Evolutionary conservation across 495 filamentous ascomycete species (phyloP).

Genomic region (Penicillium macrosclerotiorum): DNA sequence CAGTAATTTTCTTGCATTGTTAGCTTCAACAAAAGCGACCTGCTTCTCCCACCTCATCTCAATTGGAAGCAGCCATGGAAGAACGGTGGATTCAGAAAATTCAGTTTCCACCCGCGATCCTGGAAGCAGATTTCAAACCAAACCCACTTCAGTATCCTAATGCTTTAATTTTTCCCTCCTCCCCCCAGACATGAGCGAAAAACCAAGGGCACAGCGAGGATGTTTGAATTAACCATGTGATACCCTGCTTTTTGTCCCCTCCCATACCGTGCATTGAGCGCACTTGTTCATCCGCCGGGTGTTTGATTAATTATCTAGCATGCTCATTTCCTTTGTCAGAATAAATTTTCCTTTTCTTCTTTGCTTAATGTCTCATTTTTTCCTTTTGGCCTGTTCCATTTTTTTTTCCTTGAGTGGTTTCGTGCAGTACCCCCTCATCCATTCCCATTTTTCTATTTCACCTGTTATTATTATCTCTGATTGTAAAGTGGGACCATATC

Average conservation of each 20-base stretch:
- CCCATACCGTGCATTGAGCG: conserved; percentile 41
- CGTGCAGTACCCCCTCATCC: too few relatives aligned
- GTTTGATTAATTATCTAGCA: conserved; percentile 38
- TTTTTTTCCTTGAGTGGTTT: conserved; percentile 16
- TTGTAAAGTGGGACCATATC: conserved; percentile 37
- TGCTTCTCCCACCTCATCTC: conserved; percentile 4
- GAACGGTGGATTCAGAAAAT: conserved; percentile 14
- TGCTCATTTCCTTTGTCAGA: conserved; percentile 34
- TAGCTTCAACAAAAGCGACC: conserved; percentile 9
- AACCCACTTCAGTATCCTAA: conserved; percentile 13
- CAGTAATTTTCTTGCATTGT: conserved; percentile 26
- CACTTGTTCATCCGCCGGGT: conserved; percentile 27
- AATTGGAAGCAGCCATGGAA: conserved; percentile 10
- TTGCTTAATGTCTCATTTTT: conserved; percentile 30
- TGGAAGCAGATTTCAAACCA: conserved; percentile 22
- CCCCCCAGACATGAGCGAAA: not conserved
- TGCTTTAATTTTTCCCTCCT: conserved; percentile 14
- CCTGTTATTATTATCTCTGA: conserved; percentile 42
- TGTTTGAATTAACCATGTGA: conserved; percentile 46
- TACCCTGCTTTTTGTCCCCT: conserved; percentile 41
- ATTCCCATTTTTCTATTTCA: conserved; percentile 21
- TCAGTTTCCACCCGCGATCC: conserved; percentile 14
- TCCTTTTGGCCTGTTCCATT: conserved; percentile 9
- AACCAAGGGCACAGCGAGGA: conserved; percentile 36
- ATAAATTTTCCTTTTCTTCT: conserved; percentile 37